Evolutionary conservation across 768 basidiomycete genomes (phyloP), one percentile per base, ranked within the genome.

Genomic region (Mycena sanguinolenta): DNA sequence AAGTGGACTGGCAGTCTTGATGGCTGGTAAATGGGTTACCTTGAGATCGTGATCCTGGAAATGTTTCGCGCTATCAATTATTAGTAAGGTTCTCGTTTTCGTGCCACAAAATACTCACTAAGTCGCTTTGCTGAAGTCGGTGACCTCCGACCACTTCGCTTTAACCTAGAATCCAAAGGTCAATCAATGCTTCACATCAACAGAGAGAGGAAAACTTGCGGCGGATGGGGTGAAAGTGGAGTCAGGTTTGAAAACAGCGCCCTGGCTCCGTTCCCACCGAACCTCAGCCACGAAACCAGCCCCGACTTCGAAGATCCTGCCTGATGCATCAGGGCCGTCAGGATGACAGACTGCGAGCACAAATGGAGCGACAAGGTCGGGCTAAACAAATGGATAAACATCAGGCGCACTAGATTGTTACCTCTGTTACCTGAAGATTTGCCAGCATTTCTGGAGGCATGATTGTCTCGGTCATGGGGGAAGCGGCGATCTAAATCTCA

Each of bases 371-470:
- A 99, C 92, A 70, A 92, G 95, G 77, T 94, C 93, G 17, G 98
- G 98, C 91, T 95, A 80, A 19, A 25, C 4, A 65, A 28, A 63
- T 12, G 23, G n/a, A 54, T 75, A 21, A 78, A n/a, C 46, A 39
- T 19, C 49, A 23, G 36, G 32, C 19, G 38, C 32, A 46, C 36
- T 17, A 28, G 23, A 58, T 12, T 53, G 58, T 21, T 25, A 50
- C 49, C n/a, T 16, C 57, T n/a, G 74, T 14, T 78, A 92, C 93
- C 79, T 92, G 91, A 46, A 98, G 82, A 75, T 94, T 93, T n/a
- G 88, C 92, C 63, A 99, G 88, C 88, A 98, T 91, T 65, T 98
- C 97, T 23, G 93, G 92, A 12, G 97, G 94, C 93, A 98, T 95
- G 74, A 97, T 85, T 0, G 96, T 98, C 76, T 92, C 96, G 3